Evolutionary conservation across 805 yeast species (phyloP).

Genomic region (Metschnikowia koreensis): DNA sequence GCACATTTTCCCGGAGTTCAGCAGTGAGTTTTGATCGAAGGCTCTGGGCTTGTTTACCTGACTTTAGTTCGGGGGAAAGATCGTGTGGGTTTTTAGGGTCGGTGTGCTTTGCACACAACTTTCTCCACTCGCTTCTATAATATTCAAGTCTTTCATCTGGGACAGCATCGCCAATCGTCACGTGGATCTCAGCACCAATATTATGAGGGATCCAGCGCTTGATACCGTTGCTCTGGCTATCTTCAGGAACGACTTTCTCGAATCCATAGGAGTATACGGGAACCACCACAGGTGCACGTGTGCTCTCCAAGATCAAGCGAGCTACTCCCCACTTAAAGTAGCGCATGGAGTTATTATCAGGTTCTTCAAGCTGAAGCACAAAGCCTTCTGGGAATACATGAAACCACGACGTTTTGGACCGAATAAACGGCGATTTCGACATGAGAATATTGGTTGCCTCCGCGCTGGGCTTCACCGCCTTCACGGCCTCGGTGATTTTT

Average conservation of each 20-base stretch:
- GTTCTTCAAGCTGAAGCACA: conserved; percentile 80
- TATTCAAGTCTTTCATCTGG: conserved; percentile 55
- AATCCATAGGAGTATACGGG: conserved; percentile 87
- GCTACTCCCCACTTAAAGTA: conserved; percentile 96
- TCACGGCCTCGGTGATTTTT: conserved; percentile 15
- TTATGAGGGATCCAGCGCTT: conserved; percentile 61
- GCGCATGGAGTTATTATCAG: conserved; percentile 82
- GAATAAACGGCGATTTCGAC: conserved; percentile 50
- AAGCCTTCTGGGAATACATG: conserved; percentile 95
- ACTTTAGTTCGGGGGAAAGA: conserved; percentile 57
- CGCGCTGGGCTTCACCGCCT: conserved; percentile 27
- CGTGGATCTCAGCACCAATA: conserved; percentile 63
- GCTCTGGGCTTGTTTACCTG: conserved; percentile 62
- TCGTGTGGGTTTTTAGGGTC: conserved; percentile 55
- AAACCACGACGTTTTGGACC: conserved; percentile 79
- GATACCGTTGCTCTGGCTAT: conserved; percentile 51
- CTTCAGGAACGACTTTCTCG: conserved; percentile 84
- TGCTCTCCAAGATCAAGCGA: conserved; percentile 76
- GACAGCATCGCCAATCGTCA: conserved; percentile 70
- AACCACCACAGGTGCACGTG: conserved; percentile 78
- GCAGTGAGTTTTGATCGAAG: conserved; percentile 71
- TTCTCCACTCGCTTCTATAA: conserved; percentile 71
- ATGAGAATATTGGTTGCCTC: conserved; percentile 31
- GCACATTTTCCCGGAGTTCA: conserved; percentile 62
- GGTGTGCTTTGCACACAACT: conserved; percentile 52